Percentiles rank a stretch among this genome's conserved stretches.
Conservation (phyloP, 2,329 filamentous ascomycete species). For the Alternaria dauci region DNA sequence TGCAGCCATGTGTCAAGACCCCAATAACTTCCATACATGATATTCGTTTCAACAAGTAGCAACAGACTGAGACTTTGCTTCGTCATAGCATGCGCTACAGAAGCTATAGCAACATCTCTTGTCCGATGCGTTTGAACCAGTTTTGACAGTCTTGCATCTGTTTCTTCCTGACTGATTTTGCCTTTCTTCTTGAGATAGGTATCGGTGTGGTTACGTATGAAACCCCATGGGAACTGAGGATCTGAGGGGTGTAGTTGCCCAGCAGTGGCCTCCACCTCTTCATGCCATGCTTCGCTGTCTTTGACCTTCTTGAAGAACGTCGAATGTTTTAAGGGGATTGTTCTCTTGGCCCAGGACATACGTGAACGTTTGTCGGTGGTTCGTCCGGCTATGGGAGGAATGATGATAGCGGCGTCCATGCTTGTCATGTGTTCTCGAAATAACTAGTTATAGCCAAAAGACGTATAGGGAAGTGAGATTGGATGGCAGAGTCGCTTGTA, state of each 20-base stretch:
- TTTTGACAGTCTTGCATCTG: constrained; percentile 30
- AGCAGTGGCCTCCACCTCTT: constrained; percentile 34
- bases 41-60: constrained; percentile 35
- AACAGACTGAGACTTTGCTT: constrained; percentile 31
- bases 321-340: constrained; percentile 21
- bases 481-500: background rate
- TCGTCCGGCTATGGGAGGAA: constrained; percentile 13
- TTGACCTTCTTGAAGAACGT: constrained; percentile 35
- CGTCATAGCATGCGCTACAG: constrained; percentile 42
- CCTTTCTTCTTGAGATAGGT: constrained; percentile 44
- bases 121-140: constrained; percentile 31
- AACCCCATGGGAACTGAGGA: constrained; percentile 33
- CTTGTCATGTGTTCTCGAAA: background rate
- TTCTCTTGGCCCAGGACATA: constrained; percentile 24
- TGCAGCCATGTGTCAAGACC: constrained; percentile 41
- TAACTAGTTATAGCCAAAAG: background rate
- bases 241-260: constrained; percentile 36
- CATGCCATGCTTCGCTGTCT: constrained; percentile 43
- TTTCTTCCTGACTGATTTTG: constrained; percentile 35
- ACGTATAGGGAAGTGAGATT: background rate
- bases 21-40: constrained; percentile 39
- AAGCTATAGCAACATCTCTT: constrained; percentile 42
- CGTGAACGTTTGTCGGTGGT: constrained; percentile 17
- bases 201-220: constrained; percentile 37
- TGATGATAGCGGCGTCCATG: constrained; percentile 8